These are phyloP conservation scores for Ustulina deusta DNA, from an alignment of 2,329 filamentous ascomycete genomes.

Conservation along the genomic window DNA sequence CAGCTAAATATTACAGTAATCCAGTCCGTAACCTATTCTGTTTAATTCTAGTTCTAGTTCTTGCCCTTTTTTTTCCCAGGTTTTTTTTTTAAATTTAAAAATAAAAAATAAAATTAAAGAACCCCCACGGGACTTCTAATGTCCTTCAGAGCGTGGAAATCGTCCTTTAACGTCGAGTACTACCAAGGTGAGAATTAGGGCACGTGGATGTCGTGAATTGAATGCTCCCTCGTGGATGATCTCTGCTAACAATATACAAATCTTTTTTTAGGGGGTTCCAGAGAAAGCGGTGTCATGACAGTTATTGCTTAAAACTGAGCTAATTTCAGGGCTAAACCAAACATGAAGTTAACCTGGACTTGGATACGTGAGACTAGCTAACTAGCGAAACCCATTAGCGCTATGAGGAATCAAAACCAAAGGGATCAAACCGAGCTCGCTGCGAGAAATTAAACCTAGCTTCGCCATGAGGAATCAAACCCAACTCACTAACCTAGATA, in stretches of 20 bases:
- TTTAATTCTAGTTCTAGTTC: neutral
- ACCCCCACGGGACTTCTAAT: neutral
- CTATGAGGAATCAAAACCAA: neutral
- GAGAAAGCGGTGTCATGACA: neutral
- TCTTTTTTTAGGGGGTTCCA: neutral
- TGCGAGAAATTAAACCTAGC: too few species aligned
- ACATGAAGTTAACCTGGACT: neutral
- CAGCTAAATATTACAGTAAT: neutral
- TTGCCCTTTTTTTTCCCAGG: too few species aligned
- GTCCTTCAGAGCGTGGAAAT: neutral
- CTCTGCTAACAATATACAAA: neutral
- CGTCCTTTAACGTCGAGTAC: neutral
- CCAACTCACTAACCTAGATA: neutral
- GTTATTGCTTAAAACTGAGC: neutral
- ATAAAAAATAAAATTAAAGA: too few species aligned
- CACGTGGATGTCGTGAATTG: neutral
- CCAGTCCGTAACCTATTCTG: neutral
- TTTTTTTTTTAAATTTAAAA: too few species aligned
- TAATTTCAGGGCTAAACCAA: neutral
- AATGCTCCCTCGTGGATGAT: neutral
- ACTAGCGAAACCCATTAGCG: neutral
- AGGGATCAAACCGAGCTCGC: too few species aligned
- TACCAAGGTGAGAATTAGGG: neutral
- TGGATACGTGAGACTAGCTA: neutral
- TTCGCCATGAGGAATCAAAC: neutral